Conservation (phyloP, 768 basidiomycete genomes). For the Rhodotorula graminis region DNA sequence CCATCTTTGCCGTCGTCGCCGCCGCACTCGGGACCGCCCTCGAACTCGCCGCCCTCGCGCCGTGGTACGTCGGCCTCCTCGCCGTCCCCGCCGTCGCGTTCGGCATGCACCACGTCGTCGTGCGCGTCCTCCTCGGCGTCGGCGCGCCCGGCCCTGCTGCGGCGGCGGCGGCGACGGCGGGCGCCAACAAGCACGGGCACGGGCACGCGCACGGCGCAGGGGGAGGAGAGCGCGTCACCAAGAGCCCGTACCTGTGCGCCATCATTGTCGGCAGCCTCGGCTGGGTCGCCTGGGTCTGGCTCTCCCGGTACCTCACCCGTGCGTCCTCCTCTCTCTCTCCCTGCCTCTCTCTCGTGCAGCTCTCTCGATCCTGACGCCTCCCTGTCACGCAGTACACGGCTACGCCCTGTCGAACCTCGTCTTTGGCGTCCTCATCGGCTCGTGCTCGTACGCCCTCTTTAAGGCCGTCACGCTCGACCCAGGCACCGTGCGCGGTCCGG, state of each 20-base stretch:
- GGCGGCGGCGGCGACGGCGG: constrained; percentile 47
- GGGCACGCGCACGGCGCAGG: not conserved
- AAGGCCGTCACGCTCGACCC: constrained; percentile 81
- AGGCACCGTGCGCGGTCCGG: constrained; percentile 72
- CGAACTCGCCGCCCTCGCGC: constrained; percentile 71
- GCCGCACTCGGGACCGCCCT: constrained; percentile 78
- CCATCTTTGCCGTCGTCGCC: constrained; percentile 65
- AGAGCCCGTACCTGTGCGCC: constrained; percentile 87
- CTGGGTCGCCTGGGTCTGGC: constrained; percentile 82
- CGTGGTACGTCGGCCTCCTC: constrained; percentile 82
- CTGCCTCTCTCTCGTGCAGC: no score
- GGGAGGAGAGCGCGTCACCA: constrained; percentile 67
- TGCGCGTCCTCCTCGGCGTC: constrained; percentile 66
- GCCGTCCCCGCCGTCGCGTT: constrained; percentile 82
- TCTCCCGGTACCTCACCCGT: constrained; percentile 63
- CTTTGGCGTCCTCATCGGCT: constrained; percentile 64
- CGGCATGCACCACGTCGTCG: constrained; percentile 86
- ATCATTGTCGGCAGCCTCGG: constrained; percentile 79
- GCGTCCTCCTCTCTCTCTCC: not conserved
- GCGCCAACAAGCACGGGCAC: constrained; percentile 47
- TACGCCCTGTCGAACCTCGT: constrained; percentile 69
- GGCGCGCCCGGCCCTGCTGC: not conserved
- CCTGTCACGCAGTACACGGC: constrained; percentile 52
- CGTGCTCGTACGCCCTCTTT: constrained; percentile 87
- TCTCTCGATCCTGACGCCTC: not conserved